A percentile compares a stretch with the other conserved stretches of the same genome.
phyloP scores from a whole-genome alignment of 1,284 basidiomycete genomes.

The Boletellus dicymbophilus region DNA sequence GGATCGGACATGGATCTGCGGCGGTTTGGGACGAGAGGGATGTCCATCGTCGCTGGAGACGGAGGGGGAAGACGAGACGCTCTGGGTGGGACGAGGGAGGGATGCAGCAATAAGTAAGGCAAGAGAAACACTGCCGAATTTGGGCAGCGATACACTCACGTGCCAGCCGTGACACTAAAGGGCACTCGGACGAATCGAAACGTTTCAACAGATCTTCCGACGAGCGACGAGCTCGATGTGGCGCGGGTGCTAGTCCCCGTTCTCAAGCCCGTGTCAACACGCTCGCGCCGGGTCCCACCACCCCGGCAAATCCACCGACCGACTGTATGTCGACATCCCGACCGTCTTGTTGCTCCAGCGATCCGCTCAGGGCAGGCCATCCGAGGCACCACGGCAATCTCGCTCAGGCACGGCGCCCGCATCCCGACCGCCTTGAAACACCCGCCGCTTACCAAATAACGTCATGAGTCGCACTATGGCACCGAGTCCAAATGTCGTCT shows the following conservation, averaged over 20 bases:
- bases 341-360: no score
- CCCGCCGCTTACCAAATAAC: slow-evolving; percentile 16
- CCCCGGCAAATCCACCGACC: no score
- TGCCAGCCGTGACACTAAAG: slow-evolving; percentile 9
- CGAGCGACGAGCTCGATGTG: not conserved
- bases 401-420: slow-evolving; percentile 5
- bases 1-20: slow-evolving; percentile 66
- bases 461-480: no score
- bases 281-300: no score
- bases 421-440: slow-evolving; percentile 18
- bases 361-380: no score
- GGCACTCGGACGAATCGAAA: not conserved
- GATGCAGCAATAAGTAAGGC: slow-evolving; percentile 11
- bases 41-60: slow-evolving; percentile 18
- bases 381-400: not conserved
- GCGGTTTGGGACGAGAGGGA: slow-evolving; percentile 37
- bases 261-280: no score
- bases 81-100: slow-evolving; percentile 17
- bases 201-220: not conserved
- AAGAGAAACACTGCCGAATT: slow-evolving; percentile 31
- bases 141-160: slow-evolving; percentile 20
- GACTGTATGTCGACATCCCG: no score
- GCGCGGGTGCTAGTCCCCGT: not conserved
- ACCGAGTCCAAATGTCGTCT: no score
- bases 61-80: slow-evolving; percentile 15